phyloP scores from a whole-genome alignment of 148 eudicot species.

The Simmondsia chinensis region DNA sequence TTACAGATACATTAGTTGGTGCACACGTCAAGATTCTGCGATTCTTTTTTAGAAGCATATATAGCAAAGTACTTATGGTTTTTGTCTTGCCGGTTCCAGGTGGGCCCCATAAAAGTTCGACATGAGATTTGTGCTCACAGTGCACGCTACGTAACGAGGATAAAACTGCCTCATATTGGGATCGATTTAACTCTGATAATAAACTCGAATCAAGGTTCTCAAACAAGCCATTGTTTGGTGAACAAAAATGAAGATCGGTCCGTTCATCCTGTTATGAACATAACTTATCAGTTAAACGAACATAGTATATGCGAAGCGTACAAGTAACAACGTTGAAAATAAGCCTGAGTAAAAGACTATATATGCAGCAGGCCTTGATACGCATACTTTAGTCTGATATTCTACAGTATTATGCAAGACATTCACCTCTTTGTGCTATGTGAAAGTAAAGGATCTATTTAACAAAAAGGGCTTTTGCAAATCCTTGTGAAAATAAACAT shows the following conservation, averaged over 20 bases:
- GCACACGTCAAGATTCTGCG: conserved; percentile 27
- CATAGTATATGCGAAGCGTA: too few species aligned
- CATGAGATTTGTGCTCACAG: conserved; percentile 21
- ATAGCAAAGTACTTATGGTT: conserved; percentile 28
- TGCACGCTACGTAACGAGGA: conserved; percentile 12
- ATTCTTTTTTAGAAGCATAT: conserved; percentile 17
- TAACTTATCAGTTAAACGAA: background rate
- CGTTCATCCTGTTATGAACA: conserved; percentile 18
- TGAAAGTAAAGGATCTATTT: too few species aligned
- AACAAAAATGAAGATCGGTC: conserved; percentile 10
- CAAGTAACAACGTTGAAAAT: too few species aligned
- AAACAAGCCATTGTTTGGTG: background rate
- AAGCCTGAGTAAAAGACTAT: too few species aligned
- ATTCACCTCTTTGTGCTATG: too few species aligned
- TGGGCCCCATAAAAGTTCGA: conserved; percentile 38
- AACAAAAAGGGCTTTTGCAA: too few species aligned
- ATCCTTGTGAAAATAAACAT: too few species aligned
- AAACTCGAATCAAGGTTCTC: conserved; percentile 1
- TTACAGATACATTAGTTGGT: conserved; percentile 34
- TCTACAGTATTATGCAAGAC: too few species aligned
- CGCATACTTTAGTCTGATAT: too few species aligned
- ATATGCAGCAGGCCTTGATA: too few species aligned
- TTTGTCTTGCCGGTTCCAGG: conserved; percentile 47
- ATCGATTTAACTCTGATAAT: conserved; percentile 18
- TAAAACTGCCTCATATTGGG: conserved; percentile 24